A percentile compares a stretch with the other conserved stretches of the same genome.
phyloP scores from a whole-genome alignment of 768 basidiomycete genomes.

The Tricholomella constricta region DNA sequence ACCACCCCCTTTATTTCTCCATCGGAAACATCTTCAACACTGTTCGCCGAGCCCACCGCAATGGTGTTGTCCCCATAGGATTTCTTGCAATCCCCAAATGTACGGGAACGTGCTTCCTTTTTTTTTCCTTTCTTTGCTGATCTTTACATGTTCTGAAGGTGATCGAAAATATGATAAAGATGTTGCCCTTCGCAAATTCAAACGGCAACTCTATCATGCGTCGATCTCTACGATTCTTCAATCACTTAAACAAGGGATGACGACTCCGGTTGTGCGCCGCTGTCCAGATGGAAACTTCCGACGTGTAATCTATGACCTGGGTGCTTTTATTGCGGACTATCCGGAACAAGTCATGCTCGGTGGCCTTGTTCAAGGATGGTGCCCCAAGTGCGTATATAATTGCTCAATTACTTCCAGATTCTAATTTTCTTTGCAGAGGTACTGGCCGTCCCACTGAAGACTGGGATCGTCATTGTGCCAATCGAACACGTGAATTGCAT shows the following conservation, averaged over 20 bases:
- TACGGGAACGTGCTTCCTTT: background rate
- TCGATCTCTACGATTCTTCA: slow-evolving; percentile 18
- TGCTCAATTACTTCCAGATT: background rate
- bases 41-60: slow-evolving; percentile 31
- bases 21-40: slow-evolving; percentile 34
- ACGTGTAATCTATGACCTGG: slow-evolving; percentile 28
- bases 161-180: background rate
- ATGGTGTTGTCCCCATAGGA: slow-evolving; percentile 21
- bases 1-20: slow-evolving; percentile 35
- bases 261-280: slow-evolving; percentile 19
- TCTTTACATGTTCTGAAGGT: background rate
- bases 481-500: no score
- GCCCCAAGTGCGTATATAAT: slow-evolving; percentile 7
- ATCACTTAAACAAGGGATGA: slow-evolving; percentile 26
- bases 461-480: slow-evolving; percentile 29
- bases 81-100: slow-evolving; percentile 14
- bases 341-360: slow-evolving; percentile 36
- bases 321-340: slow-evolving; percentile 39
- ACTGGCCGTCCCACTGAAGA: slow-evolving; percentile 22
- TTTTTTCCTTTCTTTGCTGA: background rate
- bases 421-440: slow-evolving; percentile 20
- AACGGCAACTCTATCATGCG: slow-evolving; percentile 22
- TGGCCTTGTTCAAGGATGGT: slow-evolving; percentile 27
- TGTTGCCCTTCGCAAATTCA: slow-evolving; percentile 17
- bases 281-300: slow-evolving; percentile 38